Percentiles rank a stretch among this genome's conserved stretches.
Evolutionary conservation across 2,329 filamentous ascomycete species (phyloP).

Genomic region (Thelonectria rubi): DNA sequence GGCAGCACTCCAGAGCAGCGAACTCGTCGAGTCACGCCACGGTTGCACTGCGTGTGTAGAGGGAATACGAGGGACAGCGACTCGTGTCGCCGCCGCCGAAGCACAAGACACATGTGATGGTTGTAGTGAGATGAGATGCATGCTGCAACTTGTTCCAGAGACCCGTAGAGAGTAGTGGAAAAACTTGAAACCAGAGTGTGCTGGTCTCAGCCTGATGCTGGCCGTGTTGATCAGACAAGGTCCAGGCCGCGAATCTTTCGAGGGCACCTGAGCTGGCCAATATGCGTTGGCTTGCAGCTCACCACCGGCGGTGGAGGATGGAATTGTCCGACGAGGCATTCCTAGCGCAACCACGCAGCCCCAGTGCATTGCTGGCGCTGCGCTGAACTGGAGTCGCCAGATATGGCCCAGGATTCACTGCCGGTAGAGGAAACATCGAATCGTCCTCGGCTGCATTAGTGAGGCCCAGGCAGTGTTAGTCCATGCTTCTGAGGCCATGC

Average conservation of each 20-base stretch:
- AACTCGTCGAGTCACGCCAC: conserved; percentile 10
- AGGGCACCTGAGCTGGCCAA: conserved; percentile 3
- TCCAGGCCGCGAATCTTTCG: conserved; percentile 13
- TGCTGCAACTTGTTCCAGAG: conserved; percentile 8
- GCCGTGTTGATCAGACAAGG: conserved; percentile 19
- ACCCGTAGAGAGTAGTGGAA: not conserved
- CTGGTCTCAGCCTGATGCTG: conserved; percentile 4
- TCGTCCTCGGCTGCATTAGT: conserved; percentile 3
- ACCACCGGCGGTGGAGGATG: conserved; percentile 4
- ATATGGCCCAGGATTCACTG: conserved; percentile 1
- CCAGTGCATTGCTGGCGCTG: not conserved
- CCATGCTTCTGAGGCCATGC: conserved; percentile 7
- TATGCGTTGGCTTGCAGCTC: conserved; percentile 10
- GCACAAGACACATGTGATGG: conserved; percentile 20
- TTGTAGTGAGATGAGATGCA: conserved; percentile 11
- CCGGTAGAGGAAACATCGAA: conserved; percentile 10
- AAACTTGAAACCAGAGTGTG: conserved; percentile 8
- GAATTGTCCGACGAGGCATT: conserved; percentile 19
- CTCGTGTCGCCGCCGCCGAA: conserved; percentile 11
- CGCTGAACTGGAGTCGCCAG: conserved; percentile 1
- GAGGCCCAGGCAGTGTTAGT: not conserved
- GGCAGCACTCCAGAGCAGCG: not conserved
- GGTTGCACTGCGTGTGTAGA: not conserved
- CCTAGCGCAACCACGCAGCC: conserved; percentile 10
- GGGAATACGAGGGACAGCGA: conserved; percentile 2